A percentile compares a stretch with the other conserved stretches of the same genome.
phyloP scores from a whole-genome alignment of 2,329 filamentous ascomycete genomes.

The Pseudogymnoascus sp. region DNA sequence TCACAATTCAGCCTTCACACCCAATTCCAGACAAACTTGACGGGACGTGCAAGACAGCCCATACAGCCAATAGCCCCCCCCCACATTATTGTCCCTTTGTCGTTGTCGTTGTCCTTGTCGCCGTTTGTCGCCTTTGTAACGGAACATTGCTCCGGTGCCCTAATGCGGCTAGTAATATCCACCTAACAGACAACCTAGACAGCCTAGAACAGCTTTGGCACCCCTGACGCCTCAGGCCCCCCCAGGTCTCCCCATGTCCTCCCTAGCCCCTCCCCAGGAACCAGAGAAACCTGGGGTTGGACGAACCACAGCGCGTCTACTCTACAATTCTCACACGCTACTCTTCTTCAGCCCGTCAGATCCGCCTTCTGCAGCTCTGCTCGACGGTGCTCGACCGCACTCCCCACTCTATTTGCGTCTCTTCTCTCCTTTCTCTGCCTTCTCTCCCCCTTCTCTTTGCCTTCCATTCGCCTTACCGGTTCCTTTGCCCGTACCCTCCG shows the following conservation, averaged over 20 bases:
- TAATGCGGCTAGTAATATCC: neutral
- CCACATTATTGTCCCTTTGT: neutral
- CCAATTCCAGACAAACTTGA: neutral
- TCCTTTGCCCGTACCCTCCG: conserved; percentile 14
- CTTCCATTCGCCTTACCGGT: neutral
- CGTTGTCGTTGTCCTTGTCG: neutral
- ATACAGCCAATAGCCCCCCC: neutral
- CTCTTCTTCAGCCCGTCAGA: conserved; percentile 1
- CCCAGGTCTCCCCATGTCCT: neutral
- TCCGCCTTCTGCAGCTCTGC: neutral
- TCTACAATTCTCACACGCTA: neutral
- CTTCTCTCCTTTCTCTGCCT: neutral
- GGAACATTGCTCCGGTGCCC: neutral
- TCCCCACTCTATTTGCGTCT: conserved; percentile 5
- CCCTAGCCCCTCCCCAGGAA: neutral
- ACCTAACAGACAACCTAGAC: neutral
- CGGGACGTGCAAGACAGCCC: neutral
- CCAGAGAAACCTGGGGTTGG: neutral
- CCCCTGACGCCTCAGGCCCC: neutral
- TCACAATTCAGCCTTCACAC: neutral
- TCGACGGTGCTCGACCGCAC: neutral
- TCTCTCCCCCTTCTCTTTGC: neutral
- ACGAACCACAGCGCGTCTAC: neutral
- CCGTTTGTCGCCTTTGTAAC: neutral
- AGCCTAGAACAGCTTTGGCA: neutral